Base-by-base conservation (phyloP, 169 alveolate species). In the Plasmodium sp. region DNA sequence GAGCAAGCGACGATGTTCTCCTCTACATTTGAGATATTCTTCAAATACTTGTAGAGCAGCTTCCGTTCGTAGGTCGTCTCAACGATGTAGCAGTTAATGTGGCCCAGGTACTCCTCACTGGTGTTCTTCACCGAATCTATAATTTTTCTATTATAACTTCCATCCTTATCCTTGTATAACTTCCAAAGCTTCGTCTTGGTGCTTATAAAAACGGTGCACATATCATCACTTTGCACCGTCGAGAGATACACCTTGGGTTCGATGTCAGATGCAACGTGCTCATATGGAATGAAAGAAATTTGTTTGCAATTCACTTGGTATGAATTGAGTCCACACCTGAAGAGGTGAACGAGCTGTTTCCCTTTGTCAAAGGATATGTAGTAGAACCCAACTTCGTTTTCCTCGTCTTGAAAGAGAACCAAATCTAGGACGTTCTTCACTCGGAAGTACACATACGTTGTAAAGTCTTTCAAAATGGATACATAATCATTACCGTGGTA, bases 211-310 rank as follows among this genome's bases (percentile, higher is more conserved):
- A 86, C 84, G 41, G 79, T 27, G 3, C 73, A 5, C 5, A 79
- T 10, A 27, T 86, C 93, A 18, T 39, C 39, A 27, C 27, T 86
- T 58, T 86, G 93, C 1, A 36, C 33, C 2, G 93, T 86, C 22
- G 93, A 86, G 22, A 86, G 1, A 36, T 86, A 86, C 6, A 71
- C 45, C 14, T n/a, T 12, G 1, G 56, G 51, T 56, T 33, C 81
- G 27, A 67, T 22, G 0, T 75, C 86, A 0, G 77, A n/a, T 1
- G 27, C 2, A 16, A 16, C 18, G 31, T 14, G 14, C 22, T 86
- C 93, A 75, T 86, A 75, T 0, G 93, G 93, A 48, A 86, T 86
- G 43, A 36, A 75, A 10, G 93, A 86, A 22, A 86, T 77, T n/a
- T 54, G 43, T 5, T 10, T 10, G 34, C 93, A 86, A 1, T 33